phyloP scores from a whole-genome alignment of 768 basidiomycete species.

The Pholiota microspora region DNA sequence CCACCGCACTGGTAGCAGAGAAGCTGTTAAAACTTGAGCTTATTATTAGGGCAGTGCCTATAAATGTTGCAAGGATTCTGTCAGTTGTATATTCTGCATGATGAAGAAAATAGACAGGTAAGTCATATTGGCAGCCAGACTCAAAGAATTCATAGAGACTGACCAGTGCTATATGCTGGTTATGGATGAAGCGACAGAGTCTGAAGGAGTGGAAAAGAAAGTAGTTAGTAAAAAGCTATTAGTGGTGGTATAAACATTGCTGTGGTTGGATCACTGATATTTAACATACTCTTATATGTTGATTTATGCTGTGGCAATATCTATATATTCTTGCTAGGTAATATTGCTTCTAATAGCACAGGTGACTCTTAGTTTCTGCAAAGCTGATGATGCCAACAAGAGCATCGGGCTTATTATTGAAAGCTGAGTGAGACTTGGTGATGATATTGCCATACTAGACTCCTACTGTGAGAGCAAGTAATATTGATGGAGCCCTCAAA shows the following conservation, averaged over 20 bases:
- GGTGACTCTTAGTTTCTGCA: conserved; percentile 74
- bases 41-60: conserved; percentile 26
- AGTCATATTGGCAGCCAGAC: conserved; percentile 36
- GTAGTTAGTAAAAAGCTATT: too few relatives aligned
- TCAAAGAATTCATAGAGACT: conserved; percentile 23
- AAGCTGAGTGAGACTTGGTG: conserved; percentile 84
- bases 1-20: conserved; percentile 21
- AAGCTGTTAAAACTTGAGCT: too few relatives aligned
- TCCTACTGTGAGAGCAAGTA: conserved; percentile 35
- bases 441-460: conserved; percentile 45
- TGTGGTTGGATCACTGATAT: too few relatives aligned
- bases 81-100: conserved; percentile 34
- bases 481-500: conserved; percentile 32
- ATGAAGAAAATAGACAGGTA: background rate
- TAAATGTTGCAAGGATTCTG: conserved; percentile 36
- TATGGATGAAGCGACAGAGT: conserved; percentile 44
- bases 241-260: too few relatives aligned
- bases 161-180: conserved; percentile 32
- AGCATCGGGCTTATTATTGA: conserved; percentile 81
- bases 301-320: conserved; percentile 53
- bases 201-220: conserved; percentile 24
- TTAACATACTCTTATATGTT: conserved; percentile 48
- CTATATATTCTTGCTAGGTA: conserved; percentile 43
- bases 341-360: conserved; percentile 64
- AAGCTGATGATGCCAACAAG: conserved; percentile 69